These are phyloP conservation scores for Lagenaria siceraria DNA, from an alignment of 306 rosid genomes.

Conservation along the genomic window DNA sequence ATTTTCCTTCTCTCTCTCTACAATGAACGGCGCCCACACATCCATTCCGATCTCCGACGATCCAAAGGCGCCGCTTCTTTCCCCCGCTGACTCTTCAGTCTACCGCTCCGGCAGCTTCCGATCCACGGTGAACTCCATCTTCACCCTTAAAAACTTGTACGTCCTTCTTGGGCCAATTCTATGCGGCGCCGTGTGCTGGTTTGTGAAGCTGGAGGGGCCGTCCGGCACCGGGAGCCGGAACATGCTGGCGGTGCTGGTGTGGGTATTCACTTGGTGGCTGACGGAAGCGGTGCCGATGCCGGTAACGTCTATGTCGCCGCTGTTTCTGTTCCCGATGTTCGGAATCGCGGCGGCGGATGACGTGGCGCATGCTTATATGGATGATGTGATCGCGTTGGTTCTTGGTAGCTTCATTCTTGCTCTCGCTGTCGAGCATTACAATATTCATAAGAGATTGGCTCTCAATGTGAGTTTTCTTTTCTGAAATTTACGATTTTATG, in stretches of 20 bases:
- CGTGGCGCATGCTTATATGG: conserved; percentile 73
- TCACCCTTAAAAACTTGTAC: conserved; percentile 28
- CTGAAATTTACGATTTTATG: neutral
- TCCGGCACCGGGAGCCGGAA: conserved; percentile 21
- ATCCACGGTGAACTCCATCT: conserved; percentile 10
- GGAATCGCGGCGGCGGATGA: conserved; percentile 54
- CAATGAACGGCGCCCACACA: conserved; percentile 21
- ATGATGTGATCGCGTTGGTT: conserved; percentile 67
- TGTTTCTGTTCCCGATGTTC: conserved; percentile 67
- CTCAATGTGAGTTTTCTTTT: conserved; percentile 43
- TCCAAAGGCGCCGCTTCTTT: conserved; percentile 54
- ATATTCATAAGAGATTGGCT: conserved; percentile 70
- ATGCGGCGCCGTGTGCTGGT: conserved; percentile 23
- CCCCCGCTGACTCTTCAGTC: conserved; percentile 16
- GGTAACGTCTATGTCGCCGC: conserved; percentile 70
- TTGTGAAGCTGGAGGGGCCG: conserved; percentile 42
- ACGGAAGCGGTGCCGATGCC: conserved; percentile 83
- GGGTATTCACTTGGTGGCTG: conserved; percentile 88
- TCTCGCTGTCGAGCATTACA: conserved; percentile 83
- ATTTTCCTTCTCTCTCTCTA: neutral
- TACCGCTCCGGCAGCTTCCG: conserved; percentile 12
- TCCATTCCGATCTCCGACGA: conserved; percentile 14
- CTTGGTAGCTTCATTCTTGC: conserved; percentile 81
- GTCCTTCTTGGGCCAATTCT: conserved; percentile 50
- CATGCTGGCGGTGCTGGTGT: conserved; percentile 65